A percentile compares a stretch with the other conserved stretches of the same genome.
phyloP scores from a whole-genome alignment of 495 filamentous ascomycete genomes.

The Elaphomyces granulatus region DNA sequence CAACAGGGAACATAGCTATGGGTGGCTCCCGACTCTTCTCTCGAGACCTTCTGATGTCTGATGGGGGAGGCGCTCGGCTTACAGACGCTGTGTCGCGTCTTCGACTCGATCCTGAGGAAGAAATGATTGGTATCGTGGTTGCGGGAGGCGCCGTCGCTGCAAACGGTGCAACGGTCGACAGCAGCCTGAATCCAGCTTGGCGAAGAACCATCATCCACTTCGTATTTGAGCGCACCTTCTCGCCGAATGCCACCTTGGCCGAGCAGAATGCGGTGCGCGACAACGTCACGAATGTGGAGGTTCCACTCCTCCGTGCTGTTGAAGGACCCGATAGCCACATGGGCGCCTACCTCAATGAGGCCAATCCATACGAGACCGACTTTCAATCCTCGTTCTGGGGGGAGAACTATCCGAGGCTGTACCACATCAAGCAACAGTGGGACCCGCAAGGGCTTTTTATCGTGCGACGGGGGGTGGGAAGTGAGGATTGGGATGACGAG shows the following conservation, averaged over 20 bases:
- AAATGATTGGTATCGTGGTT: constrained; percentile 15
- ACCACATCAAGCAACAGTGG: constrained; percentile 29
- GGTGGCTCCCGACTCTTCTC: constrained; percentile 20
- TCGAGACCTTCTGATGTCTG: constrained; percentile 14
- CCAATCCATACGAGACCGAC: constrained; percentile 26
- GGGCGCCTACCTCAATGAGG: constrained; percentile 34
- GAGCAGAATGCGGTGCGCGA: constrained; percentile 19
- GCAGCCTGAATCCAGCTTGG: constrained; percentile 27
- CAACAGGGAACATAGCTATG: constrained; percentile 8
- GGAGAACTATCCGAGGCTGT: constrained; percentile 26
- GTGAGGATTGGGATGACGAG: constrained; percentile 22
- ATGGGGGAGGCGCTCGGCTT: constrained; percentile 14
- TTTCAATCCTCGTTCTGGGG: constrained; percentile 38
- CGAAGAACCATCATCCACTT: constrained; percentile 19
- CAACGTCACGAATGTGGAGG: constrained; percentile 26
- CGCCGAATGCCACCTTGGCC: constrained; percentile 9
- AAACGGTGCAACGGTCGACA: constrained; percentile 16
- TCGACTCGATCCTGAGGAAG: constrained; percentile 3
- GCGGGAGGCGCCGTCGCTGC: constrained; percentile 19
- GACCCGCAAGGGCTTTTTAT: constrained; percentile 33
- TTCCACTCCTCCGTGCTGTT: constrained; percentile 29
- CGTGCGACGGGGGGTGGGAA: constrained; percentile 16
- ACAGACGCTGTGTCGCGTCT: constrained; percentile 12
- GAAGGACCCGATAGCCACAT: constrained; percentile 1
- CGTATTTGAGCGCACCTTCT: constrained; percentile 9